Evolutionary conservation across 169 alveolate genomes (phyloP), one percentile per base, ranked within the genome.

Genomic region (Cryptosporidium meleagridis): DNA sequence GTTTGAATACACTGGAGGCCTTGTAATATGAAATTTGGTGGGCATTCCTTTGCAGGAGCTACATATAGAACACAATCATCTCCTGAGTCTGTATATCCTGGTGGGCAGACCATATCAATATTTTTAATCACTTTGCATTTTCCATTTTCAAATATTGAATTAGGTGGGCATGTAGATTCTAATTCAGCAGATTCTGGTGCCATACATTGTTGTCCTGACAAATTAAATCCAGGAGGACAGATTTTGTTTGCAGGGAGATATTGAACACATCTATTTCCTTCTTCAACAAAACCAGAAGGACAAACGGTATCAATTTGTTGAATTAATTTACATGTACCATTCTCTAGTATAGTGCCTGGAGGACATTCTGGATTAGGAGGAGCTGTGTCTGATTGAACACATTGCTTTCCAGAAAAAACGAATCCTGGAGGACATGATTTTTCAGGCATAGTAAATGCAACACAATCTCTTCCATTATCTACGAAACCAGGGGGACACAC

Each of bases 281-380:
- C 89, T 45, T 80, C 89, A 37, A 80, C 89, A 80, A 80, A 80
- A 14, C 89, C 89, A 14, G 89, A 65, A 18, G 89, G 89, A 65
- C 89, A 80, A 48, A 80, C 68, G 29, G 89, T 80, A 80, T 80
- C 89, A 59, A 80, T 33, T 39, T 80, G 89, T 33, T 80, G 89
- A 62, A 80, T 80, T n/a, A 80, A 67, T 80, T 80, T 80, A 65
- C 89, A 80, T 61, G 89, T 80, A 35, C 89, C 89, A 80, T 80
- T 80, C 65, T 80, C 89, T 52, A 80, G 53, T 16, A 80, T 44
- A 12, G 89, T 80, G 8, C 89, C 89, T 41, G 89, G 89, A 61
- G 89, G 89, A 61, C 89, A 80, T 62, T 80, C 89, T 62, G 89
- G 89, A 45, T 80, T 80, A 4, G 89, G 89, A 12, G 89, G 89